phyloP scores from a whole-genome alignment of 495 filamentous ascomycete species.

The Daldinia vernicosa region DNA sequence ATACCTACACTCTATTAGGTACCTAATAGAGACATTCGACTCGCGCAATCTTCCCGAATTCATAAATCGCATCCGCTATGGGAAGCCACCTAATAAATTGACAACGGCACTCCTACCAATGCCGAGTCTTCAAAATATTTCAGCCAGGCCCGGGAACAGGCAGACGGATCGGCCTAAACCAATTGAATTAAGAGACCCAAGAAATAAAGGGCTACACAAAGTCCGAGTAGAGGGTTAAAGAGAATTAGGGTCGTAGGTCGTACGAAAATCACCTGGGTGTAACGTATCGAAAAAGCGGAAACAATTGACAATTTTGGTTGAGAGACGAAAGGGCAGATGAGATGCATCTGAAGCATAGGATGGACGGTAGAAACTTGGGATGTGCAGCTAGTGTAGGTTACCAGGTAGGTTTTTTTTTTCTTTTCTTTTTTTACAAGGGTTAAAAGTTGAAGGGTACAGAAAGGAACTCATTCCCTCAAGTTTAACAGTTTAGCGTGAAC shows the following conservation, averaged over 20 bases:
- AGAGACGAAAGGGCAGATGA: constrained; percentile 30
- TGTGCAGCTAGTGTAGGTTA: neutral
- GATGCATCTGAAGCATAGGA: constrained; percentile 27
- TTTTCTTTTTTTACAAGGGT: neutral
- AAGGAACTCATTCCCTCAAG: neutral
- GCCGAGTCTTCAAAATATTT: constrained; percentile 3
- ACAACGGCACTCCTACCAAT: neutral
- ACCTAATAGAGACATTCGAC: constrained; percentile 12
- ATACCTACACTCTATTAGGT: constrained; percentile 4
- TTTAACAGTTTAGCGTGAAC: neutral
- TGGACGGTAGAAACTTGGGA: neutral
- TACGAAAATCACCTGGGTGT: constrained; percentile 17
- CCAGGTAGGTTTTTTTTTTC: too few relatives aligned
- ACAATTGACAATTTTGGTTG: constrained; percentile 26
- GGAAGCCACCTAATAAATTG: constrained; percentile 22
- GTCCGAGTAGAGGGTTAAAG: neutral
- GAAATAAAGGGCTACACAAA: too few relatives aligned
- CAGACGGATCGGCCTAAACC: neutral
- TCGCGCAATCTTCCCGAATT: constrained; percentile 36
- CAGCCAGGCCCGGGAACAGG: constrained; percentile 12
- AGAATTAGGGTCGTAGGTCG: neutral
- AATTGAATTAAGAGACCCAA: constrained; percentile 3
- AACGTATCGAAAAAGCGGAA: constrained; percentile 31
- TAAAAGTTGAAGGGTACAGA: neutral
- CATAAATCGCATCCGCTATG: constrained; percentile 6